phyloP scores from a whole-genome alignment of 2,329 filamentous ascomycete species.

The Bipolaris gigantea region DNA sequence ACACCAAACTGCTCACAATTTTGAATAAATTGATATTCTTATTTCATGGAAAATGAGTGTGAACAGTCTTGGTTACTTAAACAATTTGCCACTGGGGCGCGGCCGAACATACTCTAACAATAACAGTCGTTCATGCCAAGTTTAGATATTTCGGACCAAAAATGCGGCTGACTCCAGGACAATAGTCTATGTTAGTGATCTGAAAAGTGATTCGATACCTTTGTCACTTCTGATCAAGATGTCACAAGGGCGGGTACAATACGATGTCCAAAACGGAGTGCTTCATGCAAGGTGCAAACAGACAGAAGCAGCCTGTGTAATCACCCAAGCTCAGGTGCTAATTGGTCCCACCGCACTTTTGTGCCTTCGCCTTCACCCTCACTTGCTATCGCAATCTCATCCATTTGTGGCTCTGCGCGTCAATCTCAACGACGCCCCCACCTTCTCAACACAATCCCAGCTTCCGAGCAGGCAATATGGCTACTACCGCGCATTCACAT shows the following conservation, averaged over 20 bases:
- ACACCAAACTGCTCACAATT: too few relatives aligned
- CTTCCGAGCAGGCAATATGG: slow-evolving; percentile 13
- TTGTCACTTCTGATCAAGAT: neutral
- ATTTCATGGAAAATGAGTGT: too few relatives aligned
- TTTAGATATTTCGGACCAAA: too few relatives aligned
- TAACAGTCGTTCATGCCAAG: too few relatives aligned
- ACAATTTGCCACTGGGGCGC: too few relatives aligned
- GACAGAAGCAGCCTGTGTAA: neutral
- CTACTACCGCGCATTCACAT: slow-evolving; percentile 14
- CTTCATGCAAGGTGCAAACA: neutral
- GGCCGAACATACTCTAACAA: too few relatives aligned
- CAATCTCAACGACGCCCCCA: neutral
- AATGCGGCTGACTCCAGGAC: neutral
- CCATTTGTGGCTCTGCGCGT: slow-evolving; percentile 2
- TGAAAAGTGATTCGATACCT: neutral
- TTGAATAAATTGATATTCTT: too few relatives aligned
- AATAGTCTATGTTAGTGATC: neutral
- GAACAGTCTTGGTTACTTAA: too few relatives aligned
- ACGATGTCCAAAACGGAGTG: neutral
- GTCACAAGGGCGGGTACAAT: neutral
- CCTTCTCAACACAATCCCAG: neutral
- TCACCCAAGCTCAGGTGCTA: too few relatives aligned
- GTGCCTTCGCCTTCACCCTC: slow-evolving; percentile 19
- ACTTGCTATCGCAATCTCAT: slow-evolving; percentile 7
- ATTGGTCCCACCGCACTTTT: neutral